Evolutionary conservation across 345 rosid species (phyloP), one percentile per base, ranked within the genome.

Genomic region (Rhizophora mangle): DNA sequence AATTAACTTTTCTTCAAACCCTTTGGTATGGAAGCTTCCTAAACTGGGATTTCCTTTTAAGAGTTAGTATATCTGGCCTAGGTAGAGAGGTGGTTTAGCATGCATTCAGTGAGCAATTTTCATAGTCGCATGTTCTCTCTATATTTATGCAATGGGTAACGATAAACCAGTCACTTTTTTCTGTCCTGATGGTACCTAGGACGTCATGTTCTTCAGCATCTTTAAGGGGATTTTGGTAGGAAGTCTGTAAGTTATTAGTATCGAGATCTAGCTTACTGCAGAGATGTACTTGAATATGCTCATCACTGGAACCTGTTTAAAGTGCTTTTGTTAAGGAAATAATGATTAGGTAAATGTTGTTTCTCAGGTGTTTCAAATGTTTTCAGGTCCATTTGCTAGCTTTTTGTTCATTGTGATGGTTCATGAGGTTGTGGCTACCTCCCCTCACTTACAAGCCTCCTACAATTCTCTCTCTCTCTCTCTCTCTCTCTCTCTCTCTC

Each of bases 141-240:
- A 53, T 26, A 65, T 55, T 62, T 72, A 32, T 63, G 54, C 15
- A 29, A 47, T 37, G 49, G 64, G 21, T 65, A 49, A 13, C 4
- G 49, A 52, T 65, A 69, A 68, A 71, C 63, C 80, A 69, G 83
- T 76, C 82, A 53, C 63, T 60, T 75, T 83, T 77, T 75, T 68
- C 53, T 75, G 84, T 61, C 83, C 85, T 77, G 82, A 71, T 71
- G 68, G 36, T 65, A 20, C 61, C 46, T 72, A 67, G 81, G 68
- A 61, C 68, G 61, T 75, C 53, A 52, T 70, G 51, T 70, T 67
- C 55, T 72, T 80, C 1, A 60, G 61, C 30, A 29, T 62, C 39
- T 68, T 66, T 2, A 63, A 68, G 73, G 62, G 75, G 73, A 58
- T 75, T 68, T 78, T 79, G 68, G 57, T 67, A 71, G 79, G 67